Evolutionary conservation across 192 early-diverging fungal species (phyloP).

Genomic region (Ambispora gerdemannii): DNA sequence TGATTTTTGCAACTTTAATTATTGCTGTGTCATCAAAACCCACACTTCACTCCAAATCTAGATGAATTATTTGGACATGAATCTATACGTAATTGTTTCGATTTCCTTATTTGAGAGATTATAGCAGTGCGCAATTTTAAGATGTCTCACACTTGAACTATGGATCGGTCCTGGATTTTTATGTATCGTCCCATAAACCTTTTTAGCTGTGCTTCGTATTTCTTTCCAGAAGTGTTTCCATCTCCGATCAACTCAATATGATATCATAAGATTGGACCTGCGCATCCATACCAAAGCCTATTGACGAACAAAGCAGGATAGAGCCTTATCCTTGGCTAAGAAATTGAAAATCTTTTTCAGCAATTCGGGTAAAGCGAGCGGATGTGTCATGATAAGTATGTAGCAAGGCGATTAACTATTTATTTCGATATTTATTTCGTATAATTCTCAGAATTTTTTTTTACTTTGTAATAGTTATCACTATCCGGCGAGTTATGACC

Average conservation of each 20-base stretch:
- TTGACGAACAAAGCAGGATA: not conserved
- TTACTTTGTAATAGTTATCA: no score
- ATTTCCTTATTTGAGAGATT: not conserved
- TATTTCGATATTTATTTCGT: no score
- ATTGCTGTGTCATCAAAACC: not conserved
- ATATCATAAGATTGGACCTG: not conserved
- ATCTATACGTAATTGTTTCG: not conserved
- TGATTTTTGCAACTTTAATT: not conserved
- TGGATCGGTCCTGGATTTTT: not conserved
- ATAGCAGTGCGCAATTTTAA: not conserved
- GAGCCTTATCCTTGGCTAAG: not conserved
- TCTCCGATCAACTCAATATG: not conserved
- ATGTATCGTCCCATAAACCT: not conserved
- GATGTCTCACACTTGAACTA: not conserved
- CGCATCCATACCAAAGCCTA: not conserved
- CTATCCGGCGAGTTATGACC: no score
- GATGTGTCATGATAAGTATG: no score
- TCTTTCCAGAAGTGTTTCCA: not conserved
- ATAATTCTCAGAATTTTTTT: no score
- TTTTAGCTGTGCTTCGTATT: constrained; percentile 3
- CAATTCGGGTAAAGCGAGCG: no score
- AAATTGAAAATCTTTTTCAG: not conserved
- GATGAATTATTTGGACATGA: no score
- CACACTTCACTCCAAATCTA: not conserved
- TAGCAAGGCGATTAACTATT: no score